These are phyloP conservation scores for Paraphaeosphaeria sporulosa DNA, from an alignment of 2,329 filamentous ascomycete genomes.

Conservation along the genomic window DNA sequence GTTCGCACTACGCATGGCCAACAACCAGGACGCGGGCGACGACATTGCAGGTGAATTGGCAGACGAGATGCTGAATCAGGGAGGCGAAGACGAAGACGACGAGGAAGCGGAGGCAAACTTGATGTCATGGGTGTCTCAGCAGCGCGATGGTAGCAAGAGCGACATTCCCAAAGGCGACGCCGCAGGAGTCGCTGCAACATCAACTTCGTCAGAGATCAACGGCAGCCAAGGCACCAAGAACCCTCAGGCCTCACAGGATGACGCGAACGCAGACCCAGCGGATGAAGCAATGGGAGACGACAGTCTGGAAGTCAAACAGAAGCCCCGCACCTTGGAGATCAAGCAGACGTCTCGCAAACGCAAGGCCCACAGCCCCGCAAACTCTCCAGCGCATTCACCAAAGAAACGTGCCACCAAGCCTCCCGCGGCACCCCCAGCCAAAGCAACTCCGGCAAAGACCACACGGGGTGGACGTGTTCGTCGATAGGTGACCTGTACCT, in stretches of 20 bases:
- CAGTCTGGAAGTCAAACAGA: background rate
- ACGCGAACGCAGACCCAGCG: conserved; percentile 20
- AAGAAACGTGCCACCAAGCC: conserved; percentile 43
- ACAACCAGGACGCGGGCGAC: conserved; percentile 50
- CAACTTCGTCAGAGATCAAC: background rate
- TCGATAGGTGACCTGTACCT: background rate
- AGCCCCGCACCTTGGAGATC: conserved; percentile 1
- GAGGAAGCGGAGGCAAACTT: conserved; percentile 41
- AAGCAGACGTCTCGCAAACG: conserved; percentile 39
- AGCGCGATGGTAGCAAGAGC: conserved; percentile 33
- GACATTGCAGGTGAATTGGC: conserved; percentile 54
- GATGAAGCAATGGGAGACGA: conserved; percentile 14
- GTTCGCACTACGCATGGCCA: conserved; percentile 55
- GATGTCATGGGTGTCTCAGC: conserved; percentile 43
- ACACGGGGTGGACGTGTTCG: conserved; percentile 24
- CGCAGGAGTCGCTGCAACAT: background rate
- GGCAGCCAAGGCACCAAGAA: background rate
- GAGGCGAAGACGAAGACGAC: conserved; percentile 38
- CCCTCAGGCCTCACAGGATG: conserved; percentile 31
- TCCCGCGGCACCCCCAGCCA: conserved; percentile 45
- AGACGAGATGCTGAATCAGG: conserved; percentile 50
- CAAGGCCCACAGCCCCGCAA: conserved; percentile 33
- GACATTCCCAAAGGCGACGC: conserved; percentile 10
- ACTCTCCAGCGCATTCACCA: conserved; percentile 20
- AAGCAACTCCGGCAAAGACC: conserved; percentile 25